Base-by-base conservation (phyloP, 495 filamentous ascomycete genomes). In the Penicillium angulare region DNA sequence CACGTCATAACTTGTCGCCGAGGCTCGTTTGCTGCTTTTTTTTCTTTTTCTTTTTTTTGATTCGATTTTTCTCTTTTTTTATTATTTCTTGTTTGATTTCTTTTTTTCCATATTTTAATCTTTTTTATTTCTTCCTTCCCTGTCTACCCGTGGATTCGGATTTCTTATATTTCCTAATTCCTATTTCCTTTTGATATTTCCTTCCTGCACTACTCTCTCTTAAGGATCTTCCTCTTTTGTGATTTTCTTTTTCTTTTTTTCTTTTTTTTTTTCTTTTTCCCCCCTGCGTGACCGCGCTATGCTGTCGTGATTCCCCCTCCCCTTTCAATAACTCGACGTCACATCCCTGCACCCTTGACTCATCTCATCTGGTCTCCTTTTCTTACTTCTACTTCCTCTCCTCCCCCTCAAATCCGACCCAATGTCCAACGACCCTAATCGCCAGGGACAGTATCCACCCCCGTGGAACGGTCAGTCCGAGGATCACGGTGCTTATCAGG, bases 391-490 rank as follows among this genome's bases (percentile, higher is more conserved):
- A 55, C 55, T 67, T 60, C 58, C 54, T 51, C 47, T 48, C 41
- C 50, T 50, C 36, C 20, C 47, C 40, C 50, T 26, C 44, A 36
- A 59, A 43, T 42, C 23, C 47, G 44, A 31, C 50, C 60, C 67
- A 77, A 79, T 79, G 76, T 79, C 76, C 68, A 61, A 71, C 38
- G 55, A 58, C 49, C 47, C 47, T 27, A 62, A 52, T 50, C 59
- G 60, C 18, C 56, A 50, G 43, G 56, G 68, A 57, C 71, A 71
- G 61, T 74, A 74, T 72, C 74, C 72, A 58, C 74, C 67, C 24
- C 71, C 68, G 60, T 77, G 74, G 75, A 70, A 72, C 53, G 67
- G 60, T 63, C 73, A 71, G 63, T 58, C 65, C 47, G 72, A 74
- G 53, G 74, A 74, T 50, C 69, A 66, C 59, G 50, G 61, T 62